Conservation (phyloP, 371 early-diverging fungal species). For the Mucor mucedo region DNA sequence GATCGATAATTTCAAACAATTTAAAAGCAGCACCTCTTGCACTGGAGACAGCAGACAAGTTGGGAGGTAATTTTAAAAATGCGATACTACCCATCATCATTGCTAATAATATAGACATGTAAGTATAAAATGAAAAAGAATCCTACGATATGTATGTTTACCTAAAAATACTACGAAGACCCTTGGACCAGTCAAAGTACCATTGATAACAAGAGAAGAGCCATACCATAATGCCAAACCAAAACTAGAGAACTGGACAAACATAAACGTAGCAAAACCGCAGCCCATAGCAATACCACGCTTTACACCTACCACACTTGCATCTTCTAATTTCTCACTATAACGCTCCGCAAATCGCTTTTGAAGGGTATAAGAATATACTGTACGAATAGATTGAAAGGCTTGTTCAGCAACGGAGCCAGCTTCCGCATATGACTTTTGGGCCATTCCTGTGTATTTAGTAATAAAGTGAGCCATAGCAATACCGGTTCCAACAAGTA, state of each 20-base stretch:
- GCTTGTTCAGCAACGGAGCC: conserved; percentile 65
- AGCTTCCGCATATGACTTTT: conserved; percentile 47
- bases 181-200: conserved; percentile 51
- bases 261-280: conserved; percentile 67
- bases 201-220: conserved; percentile 56
- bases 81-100: conserved; percentile 62
- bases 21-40: conserved; percentile 71
- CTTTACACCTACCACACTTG: conserved; percentile 60
- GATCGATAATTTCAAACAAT: conserved; percentile 82
- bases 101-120: conserved; percentile 17
- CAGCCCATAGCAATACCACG: conserved; percentile 55
- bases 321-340: conserved; percentile 55
- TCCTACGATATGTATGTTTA: neutral
- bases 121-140: neutral
- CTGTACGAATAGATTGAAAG: conserved; percentile 85
- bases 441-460: conserved; percentile 41
- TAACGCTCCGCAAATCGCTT: conserved; percentile 70
- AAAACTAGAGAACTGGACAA: conserved; percentile 67
- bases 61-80: conserved; percentile 52
- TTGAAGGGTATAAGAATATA: conserved; percentile 84
- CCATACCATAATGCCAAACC: conserved; percentile 85
- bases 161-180: conserved; percentile 71
- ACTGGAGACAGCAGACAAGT: conserved; percentile 61
- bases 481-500: conserved; percentile 52
- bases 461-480: conserved; percentile 77